Base-by-base conservation (phyloP, 208 protist species). In the Spongospora subterranea region DNA sequence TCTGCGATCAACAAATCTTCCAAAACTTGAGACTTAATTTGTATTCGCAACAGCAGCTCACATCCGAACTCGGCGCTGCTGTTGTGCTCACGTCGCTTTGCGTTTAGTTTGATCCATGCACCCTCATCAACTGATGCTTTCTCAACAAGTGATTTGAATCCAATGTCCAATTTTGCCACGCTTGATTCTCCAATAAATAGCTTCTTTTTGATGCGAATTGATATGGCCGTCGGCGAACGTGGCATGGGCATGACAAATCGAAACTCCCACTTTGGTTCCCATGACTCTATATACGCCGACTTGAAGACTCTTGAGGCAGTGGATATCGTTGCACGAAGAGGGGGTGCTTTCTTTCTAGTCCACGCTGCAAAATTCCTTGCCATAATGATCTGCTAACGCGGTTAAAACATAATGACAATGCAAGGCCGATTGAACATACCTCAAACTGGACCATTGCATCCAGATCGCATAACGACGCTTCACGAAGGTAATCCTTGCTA, bases 361-460 rank as follows among this genome's bases (percentile, higher is more conserved):
- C 40, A 45, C 6, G n/a, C n/a, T 35, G 6, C n/a, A n/a, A 82
- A 82, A 35, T 43, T 82, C 13, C 71, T 35, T 45, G 35, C 71
- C 35, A 40, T 35, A n/a, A 82, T 43, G n/a, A 82, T 82, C 71
- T 82, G 40, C 71, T 29, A 29, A 29, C 40, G 6, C 71, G 35
- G 71, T 45, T 35, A 40, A 6, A 82, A n/a, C 13, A 40, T 43
- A 82, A 17, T 35, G 17, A 43, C 35, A 82, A 20, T 82, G 6
- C 71, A 20, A 82, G n/a, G 17, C 71, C 35, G 35, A 39, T 13
- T 45, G 13, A 35, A 6, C 71, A 20, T n/a, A 82, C 71, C n/a
- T 82, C 71, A 43, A 82, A 82, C 35, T 82, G 71, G 17, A 82
- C 71, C n/a, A 35, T 35, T 40, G 71, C 71, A 82, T 82, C 35